Base-by-base conservation (phyloP, 768 basidiomycete genomes). In the Tylopilus felleus region DNA sequence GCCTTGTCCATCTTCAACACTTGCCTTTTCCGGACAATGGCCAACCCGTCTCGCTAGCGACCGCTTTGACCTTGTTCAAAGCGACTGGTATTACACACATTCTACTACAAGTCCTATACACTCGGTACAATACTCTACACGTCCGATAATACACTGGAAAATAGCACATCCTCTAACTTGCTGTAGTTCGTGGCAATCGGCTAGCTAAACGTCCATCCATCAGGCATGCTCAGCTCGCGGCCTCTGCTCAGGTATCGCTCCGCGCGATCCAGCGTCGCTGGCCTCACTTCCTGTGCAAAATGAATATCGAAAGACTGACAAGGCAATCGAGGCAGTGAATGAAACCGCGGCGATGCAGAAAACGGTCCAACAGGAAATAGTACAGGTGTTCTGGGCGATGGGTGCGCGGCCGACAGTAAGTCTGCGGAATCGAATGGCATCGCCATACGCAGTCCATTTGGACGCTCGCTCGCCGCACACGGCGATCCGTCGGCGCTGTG, bases 171-270 rank as follows among this genome's bases (percentile, higher is more conserved):
- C 33, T 28, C 44, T 17, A 21, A 28, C 19, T 47, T 33, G 29
- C 33, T 47, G 40, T 58, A 16, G 39, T 49, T 25, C 53, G 29
- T 46, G 3, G 25, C 28, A 29, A 38, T 51, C 31, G 49, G 31
- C 47, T 52, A 71, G 42, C 22, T 42, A 35, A 69, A 70, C 5
- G 61, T 70, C 75, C 76, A 77, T 44, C 71, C 72, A 16, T 75
- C 73, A 31, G 75, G 75, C 75, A 76, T 76, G 43, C 69, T 70
- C 57, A 63, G 57, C 56, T 76, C 73, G 38, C 65, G 56, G 41
- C 57, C 57, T 52, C 61, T 60, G 16, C 29, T 42, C 42, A 62
- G 39, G 33, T 63, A 58, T 38, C 50, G 53, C 57, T 54, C 53
- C 43, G 52, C 57, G n/a, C 61, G 29, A 29, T 55, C 45, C 52